Conservation (phyloP, 495 filamentous ascomycete species). For the Cudoniella acicularis region DNA sequence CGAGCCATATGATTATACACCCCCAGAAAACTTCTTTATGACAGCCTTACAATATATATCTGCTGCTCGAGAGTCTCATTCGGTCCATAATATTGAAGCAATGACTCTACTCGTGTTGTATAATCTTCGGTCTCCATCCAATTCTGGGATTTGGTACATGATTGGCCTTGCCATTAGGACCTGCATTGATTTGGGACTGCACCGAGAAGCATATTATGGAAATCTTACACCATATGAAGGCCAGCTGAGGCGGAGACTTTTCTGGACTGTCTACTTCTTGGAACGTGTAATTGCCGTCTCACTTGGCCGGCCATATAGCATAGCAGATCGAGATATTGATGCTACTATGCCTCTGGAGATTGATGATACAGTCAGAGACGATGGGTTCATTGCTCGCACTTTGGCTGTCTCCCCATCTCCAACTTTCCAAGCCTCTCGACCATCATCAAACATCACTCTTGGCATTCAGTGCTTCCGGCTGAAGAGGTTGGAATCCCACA, state of each 20-base stretch:
- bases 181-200: conserved; percentile 49
- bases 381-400: conserved; percentile 28
- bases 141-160: conserved; percentile 55
- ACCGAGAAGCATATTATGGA: conserved; percentile 45
- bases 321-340: conserved; percentile 51
- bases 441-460: conserved; percentile 36
- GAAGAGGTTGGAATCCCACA: conserved; percentile 48
- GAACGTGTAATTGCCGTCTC: conserved; percentile 49
- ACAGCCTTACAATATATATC: conserved; percentile 47
- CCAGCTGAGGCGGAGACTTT: conserved; percentile 46
- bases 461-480: conserved; percentile 48
- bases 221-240: conserved; percentile 43
- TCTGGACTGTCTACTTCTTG: conserved; percentile 53
- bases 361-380: conserved; percentile 40
- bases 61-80: conserved; percentile 47
- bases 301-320: conserved; percentile 48
- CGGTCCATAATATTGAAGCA: conserved; percentile 51
- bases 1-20: conserved; percentile 42
- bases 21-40: conserved; percentile 47
- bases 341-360: conserved; percentile 43
- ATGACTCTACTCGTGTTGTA: conserved; percentile 53
- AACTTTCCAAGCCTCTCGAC: conserved; percentile 30
- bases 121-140: conserved; percentile 47
- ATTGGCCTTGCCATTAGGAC: conserved; percentile 53
- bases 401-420: conserved; percentile 30